Percentiles rank a stretch among this genome's conserved stretches.
Evolutionary conservation across 2,329 filamentous ascomycete species (phyloP).

Genomic region (Cladophialophora psammophila): DNA sequence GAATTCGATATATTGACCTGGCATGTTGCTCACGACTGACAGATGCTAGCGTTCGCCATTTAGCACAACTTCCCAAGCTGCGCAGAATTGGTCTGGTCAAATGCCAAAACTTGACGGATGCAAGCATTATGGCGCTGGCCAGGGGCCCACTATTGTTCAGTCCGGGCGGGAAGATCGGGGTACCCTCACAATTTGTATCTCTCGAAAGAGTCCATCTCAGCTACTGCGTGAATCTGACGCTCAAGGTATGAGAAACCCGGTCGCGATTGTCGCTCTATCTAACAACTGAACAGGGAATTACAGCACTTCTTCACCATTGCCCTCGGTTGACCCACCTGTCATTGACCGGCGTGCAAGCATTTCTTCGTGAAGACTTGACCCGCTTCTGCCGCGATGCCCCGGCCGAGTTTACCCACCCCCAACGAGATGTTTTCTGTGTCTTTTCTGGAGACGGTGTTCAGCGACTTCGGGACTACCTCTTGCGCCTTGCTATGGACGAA

Average conservation of each 20-base stretch:
- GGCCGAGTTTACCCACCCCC: constrained; percentile 90
- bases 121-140: constrained; percentile 84
- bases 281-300: constrained; percentile 72
- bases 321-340: constrained; percentile 92
- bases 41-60: constrained; percentile 80
- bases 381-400: constrained; percentile 87
- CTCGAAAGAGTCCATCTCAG: constrained; percentile 95
- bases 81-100: constrained; percentile 96
- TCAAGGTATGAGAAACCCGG: constrained; percentile 67
- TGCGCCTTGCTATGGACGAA: constrained; percentile 48
- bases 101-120: constrained; percentile 87
- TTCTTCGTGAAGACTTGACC: constrained; percentile 83
- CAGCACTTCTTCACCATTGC: constrained; percentile 86
- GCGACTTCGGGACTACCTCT: constrained; percentile 79
- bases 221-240: constrained; percentile 86
- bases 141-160: constrained; percentile 64
- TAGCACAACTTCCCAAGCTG: constrained; percentile 88
- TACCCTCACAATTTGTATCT: constrained; percentile 45
- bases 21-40: constrained; percentile 93
- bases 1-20: constrained; percentile 95
- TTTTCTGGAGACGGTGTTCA: constrained; percentile 88
- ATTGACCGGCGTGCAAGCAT: constrained; percentile 90
- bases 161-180: constrained; percentile 33
- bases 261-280: not conserved
- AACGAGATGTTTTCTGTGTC: constrained; percentile 95